Conservation (phyloP, 2,329 filamentous ascomycete species). For the Aspergillus transmontanensis region DNA sequence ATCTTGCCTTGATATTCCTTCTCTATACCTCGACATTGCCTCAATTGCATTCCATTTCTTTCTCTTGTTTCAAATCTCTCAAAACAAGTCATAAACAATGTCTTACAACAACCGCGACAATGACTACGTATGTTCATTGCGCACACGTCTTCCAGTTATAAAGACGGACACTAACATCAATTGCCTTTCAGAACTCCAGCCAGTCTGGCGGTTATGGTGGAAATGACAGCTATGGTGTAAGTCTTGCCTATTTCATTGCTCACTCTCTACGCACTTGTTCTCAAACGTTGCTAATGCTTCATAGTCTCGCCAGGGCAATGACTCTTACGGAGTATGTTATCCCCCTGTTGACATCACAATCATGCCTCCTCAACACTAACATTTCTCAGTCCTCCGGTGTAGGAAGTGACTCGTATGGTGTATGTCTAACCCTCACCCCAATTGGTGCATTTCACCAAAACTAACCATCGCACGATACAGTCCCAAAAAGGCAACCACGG, state of each 20-base stretch:
- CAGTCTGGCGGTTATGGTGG: not conserved
- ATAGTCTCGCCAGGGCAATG: not conserved
- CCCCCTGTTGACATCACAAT: not conserved
- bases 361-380: not conserved
- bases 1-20: not conserved
- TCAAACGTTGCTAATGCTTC: not conserved
- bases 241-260: not conserved
- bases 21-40: not conserved
- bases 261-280: not conserved
- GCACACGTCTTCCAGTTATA: not conserved
- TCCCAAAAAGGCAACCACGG: not conserved
- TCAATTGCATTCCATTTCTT: not conserved
- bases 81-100: not conserved
- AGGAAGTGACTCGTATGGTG: not conserved
- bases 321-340: not conserved
- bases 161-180: not conserved
- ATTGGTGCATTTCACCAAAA: not conserved
- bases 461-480: not conserved
- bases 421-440: not conserved
- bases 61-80: too few species aligned
- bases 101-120: conserved; percentile 3
- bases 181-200: not conserved
- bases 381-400: not conserved
- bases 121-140: not conserved
- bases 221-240: not conserved